Conservation (phyloP, 768 basidiomycete species). For the Panaeolus cyanescens region DNA sequence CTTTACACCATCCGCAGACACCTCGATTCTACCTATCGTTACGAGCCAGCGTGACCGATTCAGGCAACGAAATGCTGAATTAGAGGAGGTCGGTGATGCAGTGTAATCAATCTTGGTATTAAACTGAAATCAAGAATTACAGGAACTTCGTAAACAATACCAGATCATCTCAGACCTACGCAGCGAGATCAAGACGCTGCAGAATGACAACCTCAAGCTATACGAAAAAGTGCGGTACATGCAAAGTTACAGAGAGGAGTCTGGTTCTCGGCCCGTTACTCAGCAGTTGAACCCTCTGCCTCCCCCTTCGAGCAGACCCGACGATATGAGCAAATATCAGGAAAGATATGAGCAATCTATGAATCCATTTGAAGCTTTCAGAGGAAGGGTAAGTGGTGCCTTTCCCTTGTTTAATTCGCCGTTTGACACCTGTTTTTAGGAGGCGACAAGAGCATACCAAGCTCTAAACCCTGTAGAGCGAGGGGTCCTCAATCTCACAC, state of each 20-base stretch:
- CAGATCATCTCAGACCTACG: constrained; percentile 94
- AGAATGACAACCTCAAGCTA: constrained; percentile 94
- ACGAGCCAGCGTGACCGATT: constrained; percentile 98
- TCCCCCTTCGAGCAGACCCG: constrained; percentile 41
- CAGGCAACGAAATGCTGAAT: constrained; percentile 93
- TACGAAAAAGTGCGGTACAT: constrained; percentile 99
- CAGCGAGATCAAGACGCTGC: constrained; percentile 86
- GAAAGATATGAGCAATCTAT: constrained; percentile 94
- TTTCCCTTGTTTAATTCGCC: constrained; percentile 1
- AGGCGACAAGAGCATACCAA: constrained; percentile 92
- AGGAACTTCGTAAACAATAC: constrained; percentile 96
- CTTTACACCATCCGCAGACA: constrained; percentile 78
- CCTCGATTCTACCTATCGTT: constrained; percentile 96
- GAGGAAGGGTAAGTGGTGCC: constrained; percentile 74
- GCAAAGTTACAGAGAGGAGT: constrained; percentile 91
- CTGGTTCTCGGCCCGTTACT: constrained; percentile 53
- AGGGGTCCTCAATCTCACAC: constrained; percentile 81
- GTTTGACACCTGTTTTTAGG: constrained; percentile 47
- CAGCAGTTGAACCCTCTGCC: constrained; percentile 70
- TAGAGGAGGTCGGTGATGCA: constrained; percentile 77
- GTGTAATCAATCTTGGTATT: not conserved
- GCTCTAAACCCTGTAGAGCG: constrained; percentile 91
- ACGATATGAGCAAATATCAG: constrained; percentile 88
- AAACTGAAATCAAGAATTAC: constrained; percentile 6
- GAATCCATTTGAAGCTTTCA: constrained; percentile 98